A percentile compares a stretch with the other conserved stretches of the same genome.
Conservation (phyloP, 257 asterid species). For the Galeopsis tetrahit region DNA sequence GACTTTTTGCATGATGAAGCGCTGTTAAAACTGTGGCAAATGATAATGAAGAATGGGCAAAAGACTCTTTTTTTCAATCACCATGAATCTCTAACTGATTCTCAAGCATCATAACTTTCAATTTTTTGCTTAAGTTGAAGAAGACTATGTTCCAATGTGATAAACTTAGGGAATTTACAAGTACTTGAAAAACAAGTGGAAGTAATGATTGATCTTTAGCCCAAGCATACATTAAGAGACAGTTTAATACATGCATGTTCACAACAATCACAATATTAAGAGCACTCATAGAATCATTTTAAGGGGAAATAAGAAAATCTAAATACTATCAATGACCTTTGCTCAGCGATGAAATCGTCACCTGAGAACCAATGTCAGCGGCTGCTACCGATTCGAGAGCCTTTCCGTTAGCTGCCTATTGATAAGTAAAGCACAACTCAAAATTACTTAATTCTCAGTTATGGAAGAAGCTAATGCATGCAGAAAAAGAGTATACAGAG, state of each 20-base stretch:
- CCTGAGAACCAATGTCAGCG: slow-evolving; percentile 55
- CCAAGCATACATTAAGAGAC: slow-evolving; percentile 13
- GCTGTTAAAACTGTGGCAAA: background rate
- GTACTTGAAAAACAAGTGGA: background rate
- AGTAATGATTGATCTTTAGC: slow-evolving; percentile 13
- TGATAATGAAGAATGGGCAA: slow-evolving; percentile 1
- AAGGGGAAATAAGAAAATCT: background rate
- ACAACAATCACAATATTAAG: slow-evolving; percentile 5
- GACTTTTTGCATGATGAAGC: background rate
- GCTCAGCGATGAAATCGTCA: slow-evolving; percentile 43
- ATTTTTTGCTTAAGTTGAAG: background rate
- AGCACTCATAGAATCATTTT: background rate
- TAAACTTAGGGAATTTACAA: background rate
- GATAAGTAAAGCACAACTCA: slow-evolving; percentile 16
- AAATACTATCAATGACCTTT: slow-evolving; percentile 35
- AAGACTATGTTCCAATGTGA: slow-evolving; percentile 4
- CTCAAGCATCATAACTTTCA: background rate
- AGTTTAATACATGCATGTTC: slow-evolving; percentile 12
- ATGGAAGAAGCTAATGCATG: slow-evolving; percentile 18
- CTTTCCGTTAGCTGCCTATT: slow-evolving; percentile 58
- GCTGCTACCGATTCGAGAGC: slow-evolving; percentile 45
- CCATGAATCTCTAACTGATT: background rate
- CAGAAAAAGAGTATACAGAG: slow-evolving; percentile 12
- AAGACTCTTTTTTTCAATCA: background rate
- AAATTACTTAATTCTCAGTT: slow-evolving; percentile 11